Evolutionary conservation across 805 yeast genomes (phyloP).

Genomic region (Soucietia sequanensis): DNA sequence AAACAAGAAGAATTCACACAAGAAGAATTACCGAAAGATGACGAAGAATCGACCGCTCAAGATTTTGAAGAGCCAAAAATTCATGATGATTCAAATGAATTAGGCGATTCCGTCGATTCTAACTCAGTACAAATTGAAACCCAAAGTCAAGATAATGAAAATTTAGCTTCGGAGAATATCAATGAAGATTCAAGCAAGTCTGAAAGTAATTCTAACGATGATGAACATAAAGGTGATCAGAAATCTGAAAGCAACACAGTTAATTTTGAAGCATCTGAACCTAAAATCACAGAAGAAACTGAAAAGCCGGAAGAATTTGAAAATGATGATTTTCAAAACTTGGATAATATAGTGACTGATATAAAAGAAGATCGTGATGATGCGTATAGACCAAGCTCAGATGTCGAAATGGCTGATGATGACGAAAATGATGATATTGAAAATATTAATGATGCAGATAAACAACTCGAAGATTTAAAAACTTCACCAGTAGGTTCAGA

Average conservation of each 20-base stretch:
- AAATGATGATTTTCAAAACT: conserved; percentile 1
- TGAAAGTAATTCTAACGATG: too few relatives aligned
- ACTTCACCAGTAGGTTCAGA: background rate
- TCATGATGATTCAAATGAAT: background rate
- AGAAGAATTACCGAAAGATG: background rate
- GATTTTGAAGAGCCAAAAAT: background rate
- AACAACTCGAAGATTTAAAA: background rate
- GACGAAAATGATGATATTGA: background rate
- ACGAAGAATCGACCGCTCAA: background rate
- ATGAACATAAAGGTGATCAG: too few relatives aligned
- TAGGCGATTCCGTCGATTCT: background rate
- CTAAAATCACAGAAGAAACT: too few relatives aligned
- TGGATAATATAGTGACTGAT: background rate
- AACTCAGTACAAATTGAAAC: background rate
- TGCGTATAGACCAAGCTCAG: conserved; percentile 1
- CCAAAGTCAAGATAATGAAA: background rate
- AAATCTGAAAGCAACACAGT: too few relatives aligned
- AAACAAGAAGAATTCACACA: conserved; percentile 4
- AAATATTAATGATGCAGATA: conserved; percentile 1
- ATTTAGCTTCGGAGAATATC: background rate
- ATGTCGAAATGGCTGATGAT: background rate
- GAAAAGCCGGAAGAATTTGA: too few relatives aligned
- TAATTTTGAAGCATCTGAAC: too few relatives aligned
- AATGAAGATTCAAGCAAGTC: background rate
- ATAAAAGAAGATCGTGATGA: background rate